phyloP scores from a whole-genome alignment of 2,329 filamentous ascomycete genomes.

The Penicillium vulpinum region DNA sequence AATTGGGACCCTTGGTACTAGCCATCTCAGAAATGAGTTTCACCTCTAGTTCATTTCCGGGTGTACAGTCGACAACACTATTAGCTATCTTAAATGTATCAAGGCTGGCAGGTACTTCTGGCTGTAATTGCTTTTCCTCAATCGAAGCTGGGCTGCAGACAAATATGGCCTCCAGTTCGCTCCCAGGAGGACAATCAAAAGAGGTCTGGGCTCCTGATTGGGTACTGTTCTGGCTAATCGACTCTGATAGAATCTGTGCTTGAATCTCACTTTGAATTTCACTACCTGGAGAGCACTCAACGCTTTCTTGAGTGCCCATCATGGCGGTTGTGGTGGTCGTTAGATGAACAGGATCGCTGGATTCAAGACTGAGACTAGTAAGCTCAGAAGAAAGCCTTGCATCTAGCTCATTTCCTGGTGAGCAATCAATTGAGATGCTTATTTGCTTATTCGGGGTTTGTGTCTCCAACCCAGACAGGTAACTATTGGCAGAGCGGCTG shows the following conservation, averaged over 20 bases:
- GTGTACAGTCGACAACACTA: constrained; percentile 6
- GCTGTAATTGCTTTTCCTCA: neutral
- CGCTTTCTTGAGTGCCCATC: neutral
- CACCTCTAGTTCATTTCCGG: constrained; percentile 15
- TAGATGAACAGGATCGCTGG: neutral
- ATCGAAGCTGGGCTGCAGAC: neutral
- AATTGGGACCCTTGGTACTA: neutral
- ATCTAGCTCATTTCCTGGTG: constrained; percentile 13
- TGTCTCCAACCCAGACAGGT: neutral
- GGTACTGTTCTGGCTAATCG: neutral
- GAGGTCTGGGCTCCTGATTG: neutral
- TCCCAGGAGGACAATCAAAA: constrained; percentile 19
- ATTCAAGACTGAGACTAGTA: neutral
- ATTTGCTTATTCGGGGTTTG: neutral
- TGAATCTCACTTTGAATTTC: constrained; percentile 16
- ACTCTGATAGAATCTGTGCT: constrained; percentile 7
- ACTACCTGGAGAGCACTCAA: constrained; percentile 9
- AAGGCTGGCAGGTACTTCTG: neutral
- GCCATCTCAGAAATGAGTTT: constrained; percentile 6
- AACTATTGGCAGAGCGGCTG: neutral
- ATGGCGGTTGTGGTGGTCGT: too few species aligned
- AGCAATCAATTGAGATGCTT: constrained; percentile 7
- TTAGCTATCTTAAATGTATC: neutral
- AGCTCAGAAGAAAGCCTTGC: constrained; percentile 7
- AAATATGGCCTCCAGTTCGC: constrained; percentile 16